Percentiles rank a stretch among this genome's conserved stretches.
Conservation (phyloP, 352 stramenopile genomes). For the Phytophthora colocasiae region DNA sequence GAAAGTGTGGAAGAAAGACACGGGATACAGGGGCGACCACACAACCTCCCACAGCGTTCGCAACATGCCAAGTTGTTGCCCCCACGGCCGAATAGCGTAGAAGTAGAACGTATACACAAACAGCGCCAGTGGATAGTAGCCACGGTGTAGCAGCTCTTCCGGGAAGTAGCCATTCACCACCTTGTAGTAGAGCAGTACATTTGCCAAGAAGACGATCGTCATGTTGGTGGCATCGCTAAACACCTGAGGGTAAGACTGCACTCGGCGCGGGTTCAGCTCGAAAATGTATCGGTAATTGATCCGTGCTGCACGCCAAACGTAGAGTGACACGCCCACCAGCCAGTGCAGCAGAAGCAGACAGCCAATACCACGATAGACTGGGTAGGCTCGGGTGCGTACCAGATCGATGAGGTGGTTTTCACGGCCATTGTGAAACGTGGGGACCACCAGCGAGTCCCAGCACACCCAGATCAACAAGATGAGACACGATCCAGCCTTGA, state of each 20-base stretch:
- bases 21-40: slow-evolving; percentile 89
- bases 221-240: slow-evolving; percentile 97
- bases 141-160: slow-evolving; percentile 79
- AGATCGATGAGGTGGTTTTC: slow-evolving; percentile 83
- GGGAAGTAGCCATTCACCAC: slow-evolving; percentile 90
- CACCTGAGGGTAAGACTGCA: slow-evolving; percentile 89
- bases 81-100: slow-evolving; percentile 91
- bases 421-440: slow-evolving; percentile 68
- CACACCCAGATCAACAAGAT: slow-evolving; percentile 93
- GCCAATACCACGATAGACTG: slow-evolving; percentile 95
- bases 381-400: slow-evolving; percentile 86
- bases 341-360: slow-evolving; percentile 96
- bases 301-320: slow-evolving; percentile 90
- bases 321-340: slow-evolving; percentile 92
- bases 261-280: slow-evolving; percentile 90
- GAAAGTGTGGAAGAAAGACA: slow-evolving; percentile 96
- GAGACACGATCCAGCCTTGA: slow-evolving; percentile 83
- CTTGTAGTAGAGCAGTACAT: slow-evolving; percentile 98
- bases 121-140: slow-evolving; percentile 93
- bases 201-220: slow-evolving; percentile 95
- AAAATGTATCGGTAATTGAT: slow-evolving; percentile 98
- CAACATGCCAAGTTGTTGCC: slow-evolving; percentile 85
- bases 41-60: slow-evolving; percentile 91
- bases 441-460: slow-evolving; percentile 94
- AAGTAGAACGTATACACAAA: slow-evolving; percentile 95